Percentiles rank a stretch among this genome's conserved stretches.
Conservation (phyloP, 75 land plant genomes). For the Isoetes taiwanensis region DNA sequence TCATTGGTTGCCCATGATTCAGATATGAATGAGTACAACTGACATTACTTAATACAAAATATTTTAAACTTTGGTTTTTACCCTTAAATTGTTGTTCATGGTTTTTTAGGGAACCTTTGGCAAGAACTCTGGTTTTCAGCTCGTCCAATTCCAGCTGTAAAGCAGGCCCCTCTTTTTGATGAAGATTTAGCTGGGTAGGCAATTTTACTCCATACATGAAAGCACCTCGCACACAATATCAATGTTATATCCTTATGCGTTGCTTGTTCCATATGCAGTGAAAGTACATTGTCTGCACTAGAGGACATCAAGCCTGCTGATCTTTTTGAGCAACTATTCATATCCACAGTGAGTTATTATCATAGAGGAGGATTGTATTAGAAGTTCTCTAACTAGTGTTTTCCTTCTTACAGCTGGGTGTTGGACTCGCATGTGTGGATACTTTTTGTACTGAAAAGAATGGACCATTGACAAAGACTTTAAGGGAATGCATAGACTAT, state of each 20-base stretch:
- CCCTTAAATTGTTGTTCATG: neutral
- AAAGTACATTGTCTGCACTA: constrained; percentile 46
- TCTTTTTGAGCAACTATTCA: constrained; percentile 76
- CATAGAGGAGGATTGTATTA: neutral
- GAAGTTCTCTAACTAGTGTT: neutral
- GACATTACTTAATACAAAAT: neutral
- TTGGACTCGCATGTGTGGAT: constrained; percentile 65
- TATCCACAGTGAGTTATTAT: constrained; percentile 43
- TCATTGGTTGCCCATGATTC: no score
- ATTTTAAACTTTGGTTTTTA: neutral
- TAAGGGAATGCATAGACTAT: constrained; percentile 67
- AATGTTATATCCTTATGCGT: neutral
- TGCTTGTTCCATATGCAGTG: constrained; percentile 37
- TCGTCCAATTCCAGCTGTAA: constrained; percentile 79
- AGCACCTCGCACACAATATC: neutral
- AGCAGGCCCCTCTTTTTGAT: constrained; percentile 82
- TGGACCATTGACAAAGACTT: constrained; percentile 32
- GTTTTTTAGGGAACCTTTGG: constrained; percentile 74
- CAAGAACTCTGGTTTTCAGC: constrained; percentile 87
- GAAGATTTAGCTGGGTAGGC: constrained; percentile 89
- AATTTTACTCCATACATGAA: neutral
- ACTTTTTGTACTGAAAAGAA: constrained; percentile 25
- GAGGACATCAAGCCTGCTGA: constrained; percentile 60
- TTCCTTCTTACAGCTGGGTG: constrained; percentile 41
- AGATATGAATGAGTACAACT: no score